Percentiles rank a stretch among this genome's conserved stretches.
phyloP scores from a whole-genome alignment of 495 filamentous ascomycete species.

The Daldinia vernicosa region DNA sequence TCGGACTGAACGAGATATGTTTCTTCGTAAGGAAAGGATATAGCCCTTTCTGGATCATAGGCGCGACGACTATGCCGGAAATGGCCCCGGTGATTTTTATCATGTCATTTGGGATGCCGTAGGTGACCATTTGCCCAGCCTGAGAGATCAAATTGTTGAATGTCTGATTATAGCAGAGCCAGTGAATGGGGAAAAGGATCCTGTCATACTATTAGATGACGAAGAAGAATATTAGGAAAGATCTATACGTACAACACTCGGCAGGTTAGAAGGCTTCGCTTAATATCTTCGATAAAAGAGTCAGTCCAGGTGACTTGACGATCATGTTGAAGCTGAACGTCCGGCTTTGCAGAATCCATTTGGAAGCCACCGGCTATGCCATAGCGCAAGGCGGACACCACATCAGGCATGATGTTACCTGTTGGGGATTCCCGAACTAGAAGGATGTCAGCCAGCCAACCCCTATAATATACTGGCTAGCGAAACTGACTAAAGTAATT shows the following conservation, averaged over 20 bases:
- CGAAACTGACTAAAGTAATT: constrained; percentile 50
- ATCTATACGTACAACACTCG: constrained; percentile 13
- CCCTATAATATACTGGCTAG: neutral
- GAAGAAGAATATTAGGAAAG: neutral
- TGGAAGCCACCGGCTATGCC: constrained; percentile 21
- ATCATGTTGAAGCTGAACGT: constrained; percentile 15
- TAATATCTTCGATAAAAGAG: constrained; percentile 30
- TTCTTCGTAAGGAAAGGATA: constrained; percentile 54
- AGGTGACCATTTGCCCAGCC: constrained; percentile 59
- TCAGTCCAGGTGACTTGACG: constrained; percentile 25
- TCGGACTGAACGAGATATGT: constrained; percentile 56
- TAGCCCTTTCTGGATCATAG: constrained; percentile 56
- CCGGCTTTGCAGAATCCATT: constrained; percentile 29
- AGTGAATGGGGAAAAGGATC: constrained; percentile 55
- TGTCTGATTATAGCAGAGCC: constrained; percentile 43
- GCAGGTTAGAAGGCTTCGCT: constrained; percentile 27
- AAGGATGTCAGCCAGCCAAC: constrained; percentile 1
- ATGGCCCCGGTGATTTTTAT: constrained; percentile 38
- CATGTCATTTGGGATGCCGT: constrained; percentile 62
- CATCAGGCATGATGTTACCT: constrained; percentile 26
- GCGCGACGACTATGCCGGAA: constrained; percentile 20
- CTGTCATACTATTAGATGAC: constrained; percentile 3
- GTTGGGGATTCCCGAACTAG: constrained; percentile 22
- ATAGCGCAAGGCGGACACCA: constrained; percentile 12
- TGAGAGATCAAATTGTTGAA: constrained; percentile 64